These are phyloP conservation scores for Xylariaceae sp. DNA, from an alignment of 2,329 filamentous ascomycete genomes.

Conservation along the genomic window DNA sequence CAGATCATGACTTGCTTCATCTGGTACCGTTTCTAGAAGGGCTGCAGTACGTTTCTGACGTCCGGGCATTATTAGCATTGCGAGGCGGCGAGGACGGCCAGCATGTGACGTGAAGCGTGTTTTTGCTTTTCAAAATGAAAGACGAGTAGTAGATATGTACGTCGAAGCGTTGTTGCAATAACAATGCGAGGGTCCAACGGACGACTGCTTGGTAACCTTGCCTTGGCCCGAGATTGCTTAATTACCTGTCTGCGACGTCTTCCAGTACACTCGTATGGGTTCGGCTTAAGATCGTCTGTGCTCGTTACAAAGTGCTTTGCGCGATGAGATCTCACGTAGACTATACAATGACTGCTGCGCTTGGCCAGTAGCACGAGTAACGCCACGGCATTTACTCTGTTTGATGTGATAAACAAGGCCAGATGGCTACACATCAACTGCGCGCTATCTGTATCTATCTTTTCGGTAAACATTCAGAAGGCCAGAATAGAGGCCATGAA, in stretches of 20 bases:
- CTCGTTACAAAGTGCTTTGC: too few species aligned
- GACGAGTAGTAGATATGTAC: slow-evolving; percentile 10
- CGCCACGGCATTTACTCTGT: too few species aligned
- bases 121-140: slow-evolving; percentile 1
- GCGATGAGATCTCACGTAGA: too few species aligned
- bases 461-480: too few species aligned
- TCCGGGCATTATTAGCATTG: slow-evolving; percentile 83
- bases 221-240: slow-evolving; percentile 1
- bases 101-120: slow-evolving; percentile 30
- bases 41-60: slow-evolving; percentile 93
- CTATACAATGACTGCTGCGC: too few species aligned
- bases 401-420: too few species aligned
- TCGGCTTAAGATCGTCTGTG: too few species aligned
- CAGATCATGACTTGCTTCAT: slow-evolving; percentile 91
- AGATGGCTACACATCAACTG: too few species aligned
- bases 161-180: slow-evolving; percentile 12
- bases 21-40: slow-evolving; percentile 90
- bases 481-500: too few species aligned
- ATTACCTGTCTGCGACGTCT: not conserved
- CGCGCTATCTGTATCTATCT: too few species aligned
- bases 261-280: slow-evolving; percentile 3
- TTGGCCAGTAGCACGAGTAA: too few species aligned
- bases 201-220: not conserved
- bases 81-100: slow-evolving; percentile 79
- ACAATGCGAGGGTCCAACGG: slow-evolving; percentile 3